Percentiles rank a stretch among this genome's conserved stretches.
phyloP scores from a whole-genome alignment of 139 green algal species.

The Diplosphaera chodatii region DNA sequence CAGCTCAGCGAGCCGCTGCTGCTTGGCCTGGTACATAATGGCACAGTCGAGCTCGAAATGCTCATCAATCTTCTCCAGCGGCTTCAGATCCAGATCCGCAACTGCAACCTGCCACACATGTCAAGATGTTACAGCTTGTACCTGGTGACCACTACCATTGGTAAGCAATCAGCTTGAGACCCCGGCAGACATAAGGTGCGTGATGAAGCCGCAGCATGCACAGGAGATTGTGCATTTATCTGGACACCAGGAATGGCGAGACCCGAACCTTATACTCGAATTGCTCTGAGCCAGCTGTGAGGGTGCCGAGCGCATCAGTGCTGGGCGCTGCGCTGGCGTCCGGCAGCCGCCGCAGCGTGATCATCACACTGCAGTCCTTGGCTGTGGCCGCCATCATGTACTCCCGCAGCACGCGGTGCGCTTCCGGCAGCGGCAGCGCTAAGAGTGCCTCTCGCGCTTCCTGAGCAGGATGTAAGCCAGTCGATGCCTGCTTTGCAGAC shows the following conservation, averaged over 20 bases:
- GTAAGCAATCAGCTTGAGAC: too few relatives aligned
- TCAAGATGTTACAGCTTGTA: too few relatives aligned
- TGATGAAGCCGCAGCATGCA: too few relatives aligned
- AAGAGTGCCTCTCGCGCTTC: conserved; percentile 8
- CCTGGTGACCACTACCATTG: too few relatives aligned
- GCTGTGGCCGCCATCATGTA: conserved; percentile 69
- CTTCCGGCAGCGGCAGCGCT: conserved; percentile 14
- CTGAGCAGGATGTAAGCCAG: too few relatives aligned
- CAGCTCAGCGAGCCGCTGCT: background rate
- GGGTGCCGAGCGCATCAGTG: background rate
- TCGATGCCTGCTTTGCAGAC: too few relatives aligned
- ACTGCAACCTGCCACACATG: conserved; percentile 49
- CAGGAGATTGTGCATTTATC: too few relatives aligned
- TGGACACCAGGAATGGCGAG: too few relatives aligned
- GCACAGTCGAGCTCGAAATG: conserved; percentile 51
- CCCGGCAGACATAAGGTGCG: too few relatives aligned
- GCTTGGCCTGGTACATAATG: conserved; percentile 23
- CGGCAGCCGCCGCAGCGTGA: conserved; percentile 40
- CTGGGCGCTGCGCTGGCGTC: too few relatives aligned
- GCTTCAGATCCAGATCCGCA: conserved; percentile 76
- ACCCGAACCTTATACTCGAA: background rate
- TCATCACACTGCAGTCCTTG: conserved; percentile 83
- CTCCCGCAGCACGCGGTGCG: conserved; percentile 31
- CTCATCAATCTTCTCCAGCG: conserved; percentile 47
- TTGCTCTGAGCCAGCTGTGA: background rate